These are phyloP conservation scores for Oenanthe sinensis DNA, from an alignment of 129 eudicot species.

Conservation along the genomic window DNA sequence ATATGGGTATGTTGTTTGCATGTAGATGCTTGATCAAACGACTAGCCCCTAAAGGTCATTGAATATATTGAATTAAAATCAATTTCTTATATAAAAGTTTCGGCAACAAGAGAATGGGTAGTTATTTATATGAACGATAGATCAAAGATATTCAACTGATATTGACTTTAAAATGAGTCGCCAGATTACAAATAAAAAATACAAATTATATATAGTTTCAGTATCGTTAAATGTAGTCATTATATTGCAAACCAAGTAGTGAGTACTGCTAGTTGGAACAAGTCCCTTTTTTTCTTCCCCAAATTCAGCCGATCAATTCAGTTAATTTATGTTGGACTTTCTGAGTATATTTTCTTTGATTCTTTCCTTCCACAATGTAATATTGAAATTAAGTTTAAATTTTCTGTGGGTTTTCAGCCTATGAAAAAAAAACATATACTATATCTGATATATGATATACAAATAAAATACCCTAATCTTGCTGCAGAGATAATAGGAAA, in stretches of 20 bases:
- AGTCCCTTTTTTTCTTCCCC: not conserved
- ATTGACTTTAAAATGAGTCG: not conserved
- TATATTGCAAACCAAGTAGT: not conserved
- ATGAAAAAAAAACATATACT: not conserved
- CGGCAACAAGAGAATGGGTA: not conserved
- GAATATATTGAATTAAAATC: not conserved
- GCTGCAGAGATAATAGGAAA: not conserved
- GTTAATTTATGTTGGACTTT: not conserved
- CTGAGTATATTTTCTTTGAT: not conserved
- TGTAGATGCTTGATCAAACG: constrained; percentile 78
- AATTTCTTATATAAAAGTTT: not conserved
- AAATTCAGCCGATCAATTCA: no score
- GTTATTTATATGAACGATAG: not conserved
- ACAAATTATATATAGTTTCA: not conserved
- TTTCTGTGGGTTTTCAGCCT: no score
- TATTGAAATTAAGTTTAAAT: not conserved
- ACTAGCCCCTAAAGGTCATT: constrained; percentile 48
- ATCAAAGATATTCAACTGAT: not conserved
- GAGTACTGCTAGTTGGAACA: not conserved
- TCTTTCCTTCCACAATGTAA: not conserved
- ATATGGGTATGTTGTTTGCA: constrained; percentile 68
- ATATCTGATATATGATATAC: not conserved
- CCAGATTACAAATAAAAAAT: not conserved
- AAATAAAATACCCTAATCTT: not conserved
- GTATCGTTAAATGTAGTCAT: not conserved